Evolutionary conservation across 2,329 filamentous ascomycete species (phyloP).

Genomic region (Alternaria incomplexa): DNA sequence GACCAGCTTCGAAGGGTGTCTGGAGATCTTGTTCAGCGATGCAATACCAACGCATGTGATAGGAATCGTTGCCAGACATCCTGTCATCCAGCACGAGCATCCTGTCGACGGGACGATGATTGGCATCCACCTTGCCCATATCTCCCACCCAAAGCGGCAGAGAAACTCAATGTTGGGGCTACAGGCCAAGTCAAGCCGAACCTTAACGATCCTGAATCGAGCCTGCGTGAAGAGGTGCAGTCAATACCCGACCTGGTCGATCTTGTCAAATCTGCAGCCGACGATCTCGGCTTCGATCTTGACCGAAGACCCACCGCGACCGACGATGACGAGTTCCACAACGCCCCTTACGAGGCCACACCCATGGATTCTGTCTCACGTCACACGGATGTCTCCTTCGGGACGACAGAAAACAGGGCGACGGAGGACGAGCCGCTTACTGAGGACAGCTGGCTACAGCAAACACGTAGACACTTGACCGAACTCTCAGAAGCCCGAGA

Average conservation of each 20-base stretch:
- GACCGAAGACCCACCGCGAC: constrained; percentile 23
- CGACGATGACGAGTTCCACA: constrained; percentile 34
- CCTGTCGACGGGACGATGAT: constrained; percentile 7
- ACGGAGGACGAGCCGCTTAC: constrained; percentile 8
- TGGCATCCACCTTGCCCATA: constrained; percentile 16
- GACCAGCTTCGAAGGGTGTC: constrained; percentile 24
- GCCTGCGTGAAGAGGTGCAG: constrained; percentile 28
- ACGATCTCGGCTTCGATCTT: constrained; percentile 45
- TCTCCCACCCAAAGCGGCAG: constrained; percentile 25
- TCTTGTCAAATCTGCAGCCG: constrained; percentile 45
- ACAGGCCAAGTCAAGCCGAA: constrained; percentile 34
- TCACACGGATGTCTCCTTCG: neutral
- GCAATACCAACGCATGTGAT: constrained; percentile 7
- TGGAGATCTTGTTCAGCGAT: constrained; percentile 25
- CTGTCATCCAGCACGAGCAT: neutral
- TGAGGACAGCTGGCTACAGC: constrained; percentile 26
- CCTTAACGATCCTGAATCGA: constrained; percentile 37
- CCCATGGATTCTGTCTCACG: constrained; percentile 8
- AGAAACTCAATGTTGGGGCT: constrained; percentile 35
- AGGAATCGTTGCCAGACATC: constrained; percentile 3
- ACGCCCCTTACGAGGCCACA: constrained; percentile 27
- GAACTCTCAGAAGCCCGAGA: constrained; percentile 29
- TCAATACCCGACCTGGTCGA: constrained; percentile 45
- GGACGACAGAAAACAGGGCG: constrained; percentile 6
- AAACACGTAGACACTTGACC: constrained; percentile 25